Percentiles rank a stretch among this genome's conserved stretches.
phyloP scores from a whole-genome alignment of 495 filamentous ascomycete species.

The Aspergillus ellipticus region DNA sequence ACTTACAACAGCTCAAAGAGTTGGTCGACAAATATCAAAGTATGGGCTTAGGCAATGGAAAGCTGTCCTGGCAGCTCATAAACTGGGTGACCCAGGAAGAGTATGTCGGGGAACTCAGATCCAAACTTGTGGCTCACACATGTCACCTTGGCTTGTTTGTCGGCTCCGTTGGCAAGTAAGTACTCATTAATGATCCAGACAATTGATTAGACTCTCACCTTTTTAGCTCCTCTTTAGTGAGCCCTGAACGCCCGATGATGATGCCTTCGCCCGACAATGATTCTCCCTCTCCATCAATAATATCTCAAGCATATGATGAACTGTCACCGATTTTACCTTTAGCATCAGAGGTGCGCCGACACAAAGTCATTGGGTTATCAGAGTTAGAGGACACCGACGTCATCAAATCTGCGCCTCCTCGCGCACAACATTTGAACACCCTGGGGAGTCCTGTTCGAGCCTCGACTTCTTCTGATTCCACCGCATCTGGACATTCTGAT shows the following conservation, averaged over 20 bases:
- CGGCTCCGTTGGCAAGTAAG: slow-evolving; percentile 36
- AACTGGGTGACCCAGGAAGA: slow-evolving; percentile 32
- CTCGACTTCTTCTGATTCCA: slow-evolving; percentile 22
- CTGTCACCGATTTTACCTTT: not conserved
- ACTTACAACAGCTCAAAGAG: slow-evolving; percentile 26
- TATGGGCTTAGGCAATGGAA: slow-evolving; percentile 26
- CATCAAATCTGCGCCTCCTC: not conserved
- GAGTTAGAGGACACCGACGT: slow-evolving; percentile 1
- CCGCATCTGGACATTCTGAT: slow-evolving; percentile 17
- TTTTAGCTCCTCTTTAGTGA: slow-evolving; percentile 24
- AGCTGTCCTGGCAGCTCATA: slow-evolving; percentile 32
- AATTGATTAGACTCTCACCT: slow-evolving; percentile 1
- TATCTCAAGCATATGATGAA: not conserved
- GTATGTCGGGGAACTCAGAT: slow-evolving; percentile 33
- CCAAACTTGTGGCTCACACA: slow-evolving; percentile 33
- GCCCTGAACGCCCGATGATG: slow-evolving; percentile 25
- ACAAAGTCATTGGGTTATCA: not conserved
- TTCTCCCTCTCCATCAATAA: not conserved
- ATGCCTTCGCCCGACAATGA: slow-evolving; percentile 27
- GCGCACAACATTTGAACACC: not conserved
- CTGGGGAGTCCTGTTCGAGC: not conserved
- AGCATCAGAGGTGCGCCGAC: not conserved
- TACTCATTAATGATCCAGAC: not conserved
- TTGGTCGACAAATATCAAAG: slow-evolving; percentile 25
- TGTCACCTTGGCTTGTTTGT: slow-evolving; percentile 36